Percentiles rank a stretch among this genome's conserved stretches.
These are phyloP conservation scores for Lippia alba DNA, from an alignment of 305 asterid species.

Conservation along the genomic window DNA sequence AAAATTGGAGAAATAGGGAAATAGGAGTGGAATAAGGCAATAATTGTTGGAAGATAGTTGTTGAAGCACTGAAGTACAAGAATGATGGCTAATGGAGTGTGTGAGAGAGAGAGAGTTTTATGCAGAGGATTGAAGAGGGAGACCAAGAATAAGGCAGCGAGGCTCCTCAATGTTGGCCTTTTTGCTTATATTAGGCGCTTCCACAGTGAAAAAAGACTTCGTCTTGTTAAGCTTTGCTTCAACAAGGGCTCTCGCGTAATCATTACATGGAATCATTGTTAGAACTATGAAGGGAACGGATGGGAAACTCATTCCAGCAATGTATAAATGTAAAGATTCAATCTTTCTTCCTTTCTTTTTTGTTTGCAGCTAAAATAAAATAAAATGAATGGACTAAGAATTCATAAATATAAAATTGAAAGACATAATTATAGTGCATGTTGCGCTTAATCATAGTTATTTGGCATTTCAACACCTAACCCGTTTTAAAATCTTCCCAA, in stretches of 20 bases:
- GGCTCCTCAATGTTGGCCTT: slow-evolving; percentile 41
- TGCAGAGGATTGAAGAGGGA: slow-evolving; percentile 29
- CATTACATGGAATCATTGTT: slow-evolving; percentile 33
- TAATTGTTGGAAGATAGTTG: slow-evolving; percentile 42
- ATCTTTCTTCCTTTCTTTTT: not conserved
- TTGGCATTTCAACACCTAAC: too few relatives aligned
- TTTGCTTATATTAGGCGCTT: slow-evolving; percentile 52
- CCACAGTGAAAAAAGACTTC: slow-evolving; percentile 8
- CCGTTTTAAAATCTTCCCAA: too few relatives aligned
- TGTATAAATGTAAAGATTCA: not conserved
- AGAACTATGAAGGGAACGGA: not conserved
- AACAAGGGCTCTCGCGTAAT: slow-evolving; percentile 59
- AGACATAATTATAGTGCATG: too few relatives aligned
- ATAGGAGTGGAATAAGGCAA: slow-evolving; percentile 47
- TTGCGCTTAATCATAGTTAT: too few relatives aligned
- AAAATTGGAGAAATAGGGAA: slow-evolving; percentile 37
- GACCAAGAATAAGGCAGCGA: slow-evolving; percentile 26
- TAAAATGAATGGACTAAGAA: too few relatives aligned
- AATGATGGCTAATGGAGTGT: slow-evolving; percentile 34
- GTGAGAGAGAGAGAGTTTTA: slow-evolving; percentile 30
- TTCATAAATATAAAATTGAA: too few relatives aligned
- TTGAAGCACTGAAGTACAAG: slow-evolving; percentile 36
- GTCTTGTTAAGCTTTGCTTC: slow-evolving; percentile 64
- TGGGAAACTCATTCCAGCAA: not conserved
- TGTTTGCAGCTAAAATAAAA: too few relatives aligned